Conservation (phyloP, 129 eudicot species). For the Silybum marianum region DNA sequence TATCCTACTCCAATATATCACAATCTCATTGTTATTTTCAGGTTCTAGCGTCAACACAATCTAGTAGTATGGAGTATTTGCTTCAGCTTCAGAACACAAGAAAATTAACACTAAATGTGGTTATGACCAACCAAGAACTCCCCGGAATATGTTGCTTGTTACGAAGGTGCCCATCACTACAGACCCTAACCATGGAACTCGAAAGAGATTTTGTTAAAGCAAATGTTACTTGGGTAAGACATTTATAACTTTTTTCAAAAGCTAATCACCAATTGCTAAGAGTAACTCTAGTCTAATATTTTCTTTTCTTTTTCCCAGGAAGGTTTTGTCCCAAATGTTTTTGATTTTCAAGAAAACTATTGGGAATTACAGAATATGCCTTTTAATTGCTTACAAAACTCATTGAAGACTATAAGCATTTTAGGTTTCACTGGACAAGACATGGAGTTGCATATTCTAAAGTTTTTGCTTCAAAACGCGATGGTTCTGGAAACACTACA, state of each 20-base stretch:
- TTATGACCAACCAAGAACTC: slow-evolving; percentile 15
- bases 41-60: slow-evolving; percentile 12
- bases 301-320: background rate
- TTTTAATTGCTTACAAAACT: slow-evolving; percentile 1
- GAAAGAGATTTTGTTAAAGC: background rate
- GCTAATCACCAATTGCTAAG: background rate
- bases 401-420: slow-evolving; percentile 1
- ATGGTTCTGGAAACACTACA: slow-evolving; percentile 11
- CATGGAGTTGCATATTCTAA: slow-evolving; percentile 2
- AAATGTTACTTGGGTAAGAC: background rate
- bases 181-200: background rate
- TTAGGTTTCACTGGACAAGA: background rate
- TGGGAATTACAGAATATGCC: slow-evolving; percentile 6
- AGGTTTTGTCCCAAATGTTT: slow-evolving; percentile 1
- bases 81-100: background rate
- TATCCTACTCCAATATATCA: too few species aligned
- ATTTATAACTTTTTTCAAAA: background rate
- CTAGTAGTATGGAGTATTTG: background rate
- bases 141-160: slow-evolving; percentile 18
- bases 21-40: background rate
- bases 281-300: background rate
- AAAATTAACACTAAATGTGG: background rate
- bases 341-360: slow-evolving; percentile 5
- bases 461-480: slow-evolving; percentile 11
- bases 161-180: slow-evolving; percentile 1